Evolutionary conservation across 176 grass and related monocot species (phyloP).

Genomic region (Phragmites australis): DNA sequence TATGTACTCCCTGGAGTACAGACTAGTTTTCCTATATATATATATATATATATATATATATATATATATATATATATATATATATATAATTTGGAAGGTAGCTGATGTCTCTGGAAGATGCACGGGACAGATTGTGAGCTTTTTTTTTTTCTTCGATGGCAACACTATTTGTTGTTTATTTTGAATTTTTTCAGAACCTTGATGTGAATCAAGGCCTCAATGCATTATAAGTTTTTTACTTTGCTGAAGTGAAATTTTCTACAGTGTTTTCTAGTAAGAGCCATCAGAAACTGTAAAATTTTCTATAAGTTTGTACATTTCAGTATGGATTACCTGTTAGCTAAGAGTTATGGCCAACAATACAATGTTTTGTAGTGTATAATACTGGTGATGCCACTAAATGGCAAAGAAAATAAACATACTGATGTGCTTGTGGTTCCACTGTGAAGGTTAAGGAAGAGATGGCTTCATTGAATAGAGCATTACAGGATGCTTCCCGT

Average conservation of each 20-base stretch:
- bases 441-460: constrained; percentile 80
- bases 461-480: constrained; percentile 61
- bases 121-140: not conserved
- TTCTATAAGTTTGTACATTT: not conserved
- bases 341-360: constrained; percentile 5
- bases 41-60: too few species aligned
- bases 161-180: constrained; percentile 1
- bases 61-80: too few species aligned
- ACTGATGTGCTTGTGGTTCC: constrained; percentile 49
- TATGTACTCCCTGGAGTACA: too few species aligned
- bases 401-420: constrained; percentile 43
- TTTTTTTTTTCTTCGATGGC: not conserved
- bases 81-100: not conserved
- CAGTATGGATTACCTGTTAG: constrained; percentile 18
- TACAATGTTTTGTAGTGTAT: constrained; percentile 9
- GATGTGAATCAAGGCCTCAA: not conserved
- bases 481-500: constrained; percentile 48
- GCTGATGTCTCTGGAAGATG: constrained; percentile 15
- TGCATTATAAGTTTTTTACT: constrained; percentile 11
- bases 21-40: too few species aligned
- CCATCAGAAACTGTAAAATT: constrained; percentile 1
- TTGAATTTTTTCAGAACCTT: constrained; percentile 11
- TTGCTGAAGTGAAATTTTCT: not conserved
- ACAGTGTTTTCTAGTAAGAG: constrained; percentile 28
- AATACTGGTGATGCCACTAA: not conserved